Evolutionary conservation across 306 rosid species (phyloP), one percentile per base, ranked within the genome.

Genomic region (Cicer arietinum): DNA sequence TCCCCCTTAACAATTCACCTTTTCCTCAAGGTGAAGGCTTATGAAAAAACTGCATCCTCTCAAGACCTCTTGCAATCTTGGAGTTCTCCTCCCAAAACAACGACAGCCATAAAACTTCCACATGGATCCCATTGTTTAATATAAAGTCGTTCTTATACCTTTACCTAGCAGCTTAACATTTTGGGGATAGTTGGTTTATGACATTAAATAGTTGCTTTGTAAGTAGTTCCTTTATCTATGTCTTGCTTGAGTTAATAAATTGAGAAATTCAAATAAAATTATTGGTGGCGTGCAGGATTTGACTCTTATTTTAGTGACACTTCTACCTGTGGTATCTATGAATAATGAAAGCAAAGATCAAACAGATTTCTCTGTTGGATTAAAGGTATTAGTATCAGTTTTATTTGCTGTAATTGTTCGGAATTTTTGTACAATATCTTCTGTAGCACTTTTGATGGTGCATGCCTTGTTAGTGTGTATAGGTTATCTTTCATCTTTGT

Each of bases 261-360:
- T 63, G 35, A 43, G 50, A 64, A 35, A 65, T 62, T 64, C 51
- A 44, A 63, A 64, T 39, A 52, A 74, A 54, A 47, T 16, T 14
- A n/a, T 54, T 75, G 73, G 65, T 42, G 69, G 13, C 73, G 41
- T 82, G 81, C 89, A 94, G 98, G 98, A 94, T 51, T 89, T 91
- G 79, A 88, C 87, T 7, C 79, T 85, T 69, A 83, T 90, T 78
- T 84, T 91, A 69, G 92, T 87, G 10, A 86, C 97, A 22, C 96
- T 94, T 67, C 88, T 94, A 67, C 90, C 93, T 0, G 98, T 89
- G 83, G 90, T 89, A 80, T 85, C 87, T 78, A 74, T 88, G 54
- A 87, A 90, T 81, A 90, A 71, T 73, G 94, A 94, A 70, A 86
- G 78, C 88, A 91, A 89, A 67, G 98, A 91, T 40, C 85, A 85